Conservation (phyloP, 345 rosid genomes). For the Melaleuca alternifolia region DNA sequence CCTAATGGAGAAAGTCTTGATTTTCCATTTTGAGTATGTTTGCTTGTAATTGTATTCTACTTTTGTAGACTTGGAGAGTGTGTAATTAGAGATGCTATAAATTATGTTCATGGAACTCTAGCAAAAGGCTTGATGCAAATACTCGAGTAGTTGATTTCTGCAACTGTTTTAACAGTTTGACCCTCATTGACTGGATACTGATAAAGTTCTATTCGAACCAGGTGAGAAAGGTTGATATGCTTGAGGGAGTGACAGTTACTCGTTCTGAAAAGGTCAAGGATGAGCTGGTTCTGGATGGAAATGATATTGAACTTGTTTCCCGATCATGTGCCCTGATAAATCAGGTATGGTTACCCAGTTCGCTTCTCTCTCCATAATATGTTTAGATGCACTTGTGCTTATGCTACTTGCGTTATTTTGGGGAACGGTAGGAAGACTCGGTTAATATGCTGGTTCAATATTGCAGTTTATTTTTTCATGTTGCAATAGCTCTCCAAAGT, state of each 20-base stretch:
- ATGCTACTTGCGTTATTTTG: not conserved
- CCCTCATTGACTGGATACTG: not conserved
- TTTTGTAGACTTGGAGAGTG: not conserved
- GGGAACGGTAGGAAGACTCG: not conserved
- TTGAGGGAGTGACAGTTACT: slow-evolving; percentile 16
- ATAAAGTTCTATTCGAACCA: not conserved
- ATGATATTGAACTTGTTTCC: slow-evolving; percentile 30
- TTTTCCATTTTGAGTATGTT: not conserved
- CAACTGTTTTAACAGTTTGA: not conserved
- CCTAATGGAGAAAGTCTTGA: not conserved
- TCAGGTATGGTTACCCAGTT: slow-evolving; percentile 7
- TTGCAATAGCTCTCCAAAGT: not conserved
- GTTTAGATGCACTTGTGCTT: not conserved
- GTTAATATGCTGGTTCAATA: not conserved
- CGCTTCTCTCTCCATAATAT: not conserved
- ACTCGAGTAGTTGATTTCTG: not conserved
- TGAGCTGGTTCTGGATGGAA: slow-evolving; percentile 26
- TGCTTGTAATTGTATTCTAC: not conserved
- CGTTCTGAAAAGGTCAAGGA: slow-evolving; percentile 34
- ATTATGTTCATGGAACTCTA: not conserved
- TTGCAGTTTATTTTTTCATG: not conserved
- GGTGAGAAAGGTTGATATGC: slow-evolving; percentile 36
- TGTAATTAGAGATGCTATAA: not conserved
- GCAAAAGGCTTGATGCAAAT: not conserved
- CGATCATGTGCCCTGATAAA: slow-evolving; percentile 30